Conservation (phyloP, 192 early-diverging fungal genomes). For the Linnemannia elongata region DNA sequence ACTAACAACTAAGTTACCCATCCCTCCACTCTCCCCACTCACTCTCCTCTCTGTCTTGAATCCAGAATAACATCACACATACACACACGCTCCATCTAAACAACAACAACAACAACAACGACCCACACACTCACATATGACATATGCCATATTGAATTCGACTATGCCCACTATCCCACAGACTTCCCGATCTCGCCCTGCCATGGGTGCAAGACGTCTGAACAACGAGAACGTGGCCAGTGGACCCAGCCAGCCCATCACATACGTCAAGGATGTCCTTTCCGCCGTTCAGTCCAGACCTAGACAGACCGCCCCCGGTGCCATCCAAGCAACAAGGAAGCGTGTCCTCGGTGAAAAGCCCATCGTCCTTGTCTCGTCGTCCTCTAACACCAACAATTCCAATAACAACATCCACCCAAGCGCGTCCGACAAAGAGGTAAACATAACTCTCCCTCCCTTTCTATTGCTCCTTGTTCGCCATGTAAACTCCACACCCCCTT, state of each 20-base stretch:
- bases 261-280: constrained; percentile 33
- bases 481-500: not conserved
- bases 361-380: not conserved
- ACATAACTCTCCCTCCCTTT: not conserved
- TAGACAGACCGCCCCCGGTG: not conserved
- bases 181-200: constrained; percentile 23
- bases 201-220: constrained; percentile 11
- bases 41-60: not conserved
- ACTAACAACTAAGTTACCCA: not conserved
- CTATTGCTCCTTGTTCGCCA: not conserved
- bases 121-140: not conserved
- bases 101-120: not conserved
- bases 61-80: not conserved
- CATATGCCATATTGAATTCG: not conserved
- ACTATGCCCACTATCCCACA: not conserved
- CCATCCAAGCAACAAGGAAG: constrained; percentile 23
- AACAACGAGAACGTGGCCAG: constrained; percentile 17
- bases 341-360: constrained; percentile 35
- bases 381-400: not conserved
- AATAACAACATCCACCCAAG: constrained; percentile 2
- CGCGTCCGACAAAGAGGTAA: constrained; percentile 28
- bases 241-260: constrained; percentile 21
- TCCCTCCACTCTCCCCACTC: not conserved
- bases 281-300: constrained; percentile 15
- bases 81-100: not conserved